Evolutionary conservation across 306 rosid species (phyloP).

Genomic region (Notholithocarpus densiflorus): DNA sequence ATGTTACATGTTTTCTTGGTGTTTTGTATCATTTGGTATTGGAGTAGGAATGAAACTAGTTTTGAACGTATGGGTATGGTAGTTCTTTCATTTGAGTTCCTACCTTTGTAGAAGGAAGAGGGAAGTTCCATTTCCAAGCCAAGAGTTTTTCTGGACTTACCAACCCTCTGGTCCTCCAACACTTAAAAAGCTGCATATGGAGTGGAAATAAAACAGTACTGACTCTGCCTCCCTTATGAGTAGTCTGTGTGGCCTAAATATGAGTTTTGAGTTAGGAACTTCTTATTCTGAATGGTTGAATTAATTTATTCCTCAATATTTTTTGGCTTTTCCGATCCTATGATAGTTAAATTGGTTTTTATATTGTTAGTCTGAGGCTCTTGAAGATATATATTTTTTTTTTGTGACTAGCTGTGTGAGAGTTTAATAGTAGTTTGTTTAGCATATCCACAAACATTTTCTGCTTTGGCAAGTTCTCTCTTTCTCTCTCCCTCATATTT

Average conservation of each 20-base stretch:
- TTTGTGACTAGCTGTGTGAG: too few relatives aligned
- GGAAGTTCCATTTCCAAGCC: not conserved
- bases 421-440: not conserved
- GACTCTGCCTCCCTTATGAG: not conserved
- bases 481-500: not conserved
- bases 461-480: not conserved
- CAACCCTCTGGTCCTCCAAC: not conserved
- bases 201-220: not conserved
- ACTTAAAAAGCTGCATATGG: not conserved
- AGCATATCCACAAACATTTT: not conserved
- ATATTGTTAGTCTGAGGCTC: not conserved
- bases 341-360: not conserved
- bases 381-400: not conserved
- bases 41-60: not conserved
- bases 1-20: constrained; percentile 8
- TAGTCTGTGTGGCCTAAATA: not conserved
- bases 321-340: not conserved
- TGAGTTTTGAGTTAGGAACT: not conserved
- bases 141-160: not conserved
- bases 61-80: not conserved
- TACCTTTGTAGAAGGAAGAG: not conserved
- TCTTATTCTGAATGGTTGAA: not conserved
- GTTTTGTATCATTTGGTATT: not conserved
- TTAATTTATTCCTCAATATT: not conserved
- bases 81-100: not conserved